These are phyloP conservation scores for Amoebophrya sp. DNA, from an alignment of 169 alveolate genomes.

Conservation along the genomic window DNA sequence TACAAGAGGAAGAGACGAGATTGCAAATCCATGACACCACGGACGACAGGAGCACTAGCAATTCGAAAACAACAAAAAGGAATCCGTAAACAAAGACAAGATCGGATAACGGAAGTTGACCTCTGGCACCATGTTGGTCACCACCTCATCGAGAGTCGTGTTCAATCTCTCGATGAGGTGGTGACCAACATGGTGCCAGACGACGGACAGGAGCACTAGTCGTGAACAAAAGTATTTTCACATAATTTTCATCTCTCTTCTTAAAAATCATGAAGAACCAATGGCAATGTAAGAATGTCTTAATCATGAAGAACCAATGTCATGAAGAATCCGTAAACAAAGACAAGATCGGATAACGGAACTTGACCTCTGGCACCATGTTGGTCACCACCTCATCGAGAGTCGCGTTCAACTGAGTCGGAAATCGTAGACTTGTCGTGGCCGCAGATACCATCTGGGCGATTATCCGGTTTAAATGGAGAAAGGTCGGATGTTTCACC, in stretches of 20 bases:
- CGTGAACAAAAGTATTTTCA: no score
- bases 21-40: no score
- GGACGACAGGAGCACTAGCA: no score
- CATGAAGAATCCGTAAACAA: constrained; percentile 35
- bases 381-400: constrained; percentile 66
- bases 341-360: constrained; percentile 44
- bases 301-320: no score
- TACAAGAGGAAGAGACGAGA: no score
- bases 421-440: constrained; percentile 67
- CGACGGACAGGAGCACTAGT: no score
- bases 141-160: constrained; percentile 64
- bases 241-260: no score
- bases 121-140: constrained; percentile 64
- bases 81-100: constrained; percentile 39
- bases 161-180: constrained; percentile 63
- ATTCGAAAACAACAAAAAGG: no score
- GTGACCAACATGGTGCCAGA: constrained; percentile 65
- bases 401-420: constrained; percentile 64
- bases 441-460: constrained; percentile 65
- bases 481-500: constrained; percentile 52
- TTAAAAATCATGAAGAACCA: no score
- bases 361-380: constrained; percentile 56
- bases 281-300: no score
- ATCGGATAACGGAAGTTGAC: constrained; percentile 42
- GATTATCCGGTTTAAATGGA: constrained; percentile 63